These are phyloP conservation scores for Mycoemilia scoparia DNA, from an alignment of 192 early-diverging fungal genomes.

Conservation along the genomic window DNA sequence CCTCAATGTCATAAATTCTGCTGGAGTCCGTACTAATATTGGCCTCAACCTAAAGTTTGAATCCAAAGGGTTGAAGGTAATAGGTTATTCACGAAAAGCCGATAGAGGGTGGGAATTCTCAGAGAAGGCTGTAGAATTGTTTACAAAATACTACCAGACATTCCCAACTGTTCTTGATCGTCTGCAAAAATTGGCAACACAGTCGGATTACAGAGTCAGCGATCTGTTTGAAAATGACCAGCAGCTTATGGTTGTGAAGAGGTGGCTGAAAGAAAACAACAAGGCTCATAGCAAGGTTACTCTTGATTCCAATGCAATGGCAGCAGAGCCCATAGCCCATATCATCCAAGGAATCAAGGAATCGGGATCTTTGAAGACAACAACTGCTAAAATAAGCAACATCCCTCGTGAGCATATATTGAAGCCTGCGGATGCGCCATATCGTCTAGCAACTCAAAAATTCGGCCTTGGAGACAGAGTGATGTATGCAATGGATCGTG, in stretches of 20 bases:
- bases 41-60: slow-evolving; percentile 91
- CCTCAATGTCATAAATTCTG: background rate
- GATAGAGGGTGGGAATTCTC: slow-evolving; percentile 75
- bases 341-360: slow-evolving; percentile 11
- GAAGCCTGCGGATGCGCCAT: slow-evolving; percentile 58
- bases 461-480: slow-evolving; percentile 84
- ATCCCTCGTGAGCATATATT: slow-evolving; percentile 39
- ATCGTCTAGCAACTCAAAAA: slow-evolving; percentile 49
- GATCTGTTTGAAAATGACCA: slow-evolving; percentile 7
- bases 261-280: slow-evolving; percentile 21
- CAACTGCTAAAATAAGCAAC: slow-evolving; percentile 11
- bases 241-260: slow-evolving; percentile 25
- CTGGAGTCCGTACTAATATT: slow-evolving; percentile 43
- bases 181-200: slow-evolving; percentile 5
- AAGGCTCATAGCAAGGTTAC: slow-evolving; percentile 1
- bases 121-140: slow-evolving; percentile 51
- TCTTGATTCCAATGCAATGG: slow-evolving; percentile 5
- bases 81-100: slow-evolving; percentile 69
- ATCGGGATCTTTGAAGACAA: slow-evolving; percentile 1
- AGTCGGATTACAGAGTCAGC: slow-evolving; percentile 5
- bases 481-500: slow-evolving; percentile 44
- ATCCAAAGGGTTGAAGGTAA: slow-evolving; percentile 60
- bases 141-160: slow-evolving; percentile 44
- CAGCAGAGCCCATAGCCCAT: slow-evolving; percentile 13
- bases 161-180: slow-evolving; percentile 42